Evolutionary conservation across 108 stramenopile species (phyloP).

Genomic region (Bacterosira constricta): DNA sequence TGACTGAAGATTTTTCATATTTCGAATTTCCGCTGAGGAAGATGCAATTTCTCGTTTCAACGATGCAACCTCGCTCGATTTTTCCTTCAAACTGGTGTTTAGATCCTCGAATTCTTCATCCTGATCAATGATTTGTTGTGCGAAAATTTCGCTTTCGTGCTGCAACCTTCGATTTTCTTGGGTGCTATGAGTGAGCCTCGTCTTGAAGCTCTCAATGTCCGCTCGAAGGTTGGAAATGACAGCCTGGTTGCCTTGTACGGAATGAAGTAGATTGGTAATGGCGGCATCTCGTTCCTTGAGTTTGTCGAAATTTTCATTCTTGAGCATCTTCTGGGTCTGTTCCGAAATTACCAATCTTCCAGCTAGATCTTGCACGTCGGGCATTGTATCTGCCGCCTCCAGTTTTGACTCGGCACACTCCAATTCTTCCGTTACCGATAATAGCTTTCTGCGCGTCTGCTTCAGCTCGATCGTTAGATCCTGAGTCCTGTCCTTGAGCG

Average conservation of each 20-base stretch:
- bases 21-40: slow-evolving; percentile 12
- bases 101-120: slow-evolving; percentile 79
- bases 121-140: slow-evolving; percentile 82
- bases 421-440: slow-evolving; percentile 20
- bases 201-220: slow-evolving; percentile 47
- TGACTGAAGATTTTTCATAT: slow-evolving; percentile 13
- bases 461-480: slow-evolving; percentile 31
- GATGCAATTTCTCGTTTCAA: slow-evolving; percentile 42
- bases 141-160: slow-evolving; percentile 86
- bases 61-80: slow-evolving; percentile 30
- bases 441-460: slow-evolving; percentile 27
- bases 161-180: slow-evolving; percentile 64
- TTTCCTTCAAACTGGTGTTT: slow-evolving; percentile 34
- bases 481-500: slow-evolving; percentile 13
- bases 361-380: slow-evolving; percentile 39
- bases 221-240: slow-evolving; percentile 30
- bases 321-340: slow-evolving; percentile 29
- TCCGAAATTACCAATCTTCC: slow-evolving; percentile 39
- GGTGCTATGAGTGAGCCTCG: slow-evolving; percentile 13
- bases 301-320: slow-evolving; percentile 29
- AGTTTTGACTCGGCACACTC: slow-evolving; percentile 34
- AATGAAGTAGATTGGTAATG: slow-evolving; percentile 44
- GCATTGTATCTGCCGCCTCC: slow-evolving; percentile 27
- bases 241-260: slow-evolving; percentile 40
- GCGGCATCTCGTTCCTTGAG: slow-evolving; percentile 48